Conservation (phyloP, 345 rosid species). For the Salix koriyanagi region DNA sequence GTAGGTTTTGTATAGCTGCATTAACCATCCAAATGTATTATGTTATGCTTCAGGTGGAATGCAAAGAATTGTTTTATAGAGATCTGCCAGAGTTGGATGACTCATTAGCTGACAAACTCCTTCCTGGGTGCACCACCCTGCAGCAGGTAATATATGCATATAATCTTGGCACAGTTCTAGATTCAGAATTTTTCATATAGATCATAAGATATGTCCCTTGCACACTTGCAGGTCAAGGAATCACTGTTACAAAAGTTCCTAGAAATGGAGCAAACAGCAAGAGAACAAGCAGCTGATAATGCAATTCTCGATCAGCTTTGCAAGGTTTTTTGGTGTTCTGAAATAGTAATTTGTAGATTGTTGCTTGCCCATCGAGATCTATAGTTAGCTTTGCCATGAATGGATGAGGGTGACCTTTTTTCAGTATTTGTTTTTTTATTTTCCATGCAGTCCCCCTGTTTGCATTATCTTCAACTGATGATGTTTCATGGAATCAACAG, state of each 20-base stretch:
- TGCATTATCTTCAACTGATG: no score
- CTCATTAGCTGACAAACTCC: conserved; percentile 75
- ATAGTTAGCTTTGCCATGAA: no score
- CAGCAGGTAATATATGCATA: conserved; percentile 48
- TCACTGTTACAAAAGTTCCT: conserved; percentile 57
- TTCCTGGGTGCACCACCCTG: conserved; percentile 74
- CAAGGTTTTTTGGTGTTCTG: conserved; percentile 41
- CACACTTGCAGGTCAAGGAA: conserved; percentile 64
- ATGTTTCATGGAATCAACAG: neutral
- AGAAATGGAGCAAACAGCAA: conserved; percentile 73
- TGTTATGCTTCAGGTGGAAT: conserved; percentile 49
- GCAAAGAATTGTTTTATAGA: conserved; percentile 80
- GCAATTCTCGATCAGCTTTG: conserved; percentile 82
- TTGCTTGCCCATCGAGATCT: conserved; percentile 4
- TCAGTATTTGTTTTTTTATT: no score
- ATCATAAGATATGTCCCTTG: neutral
- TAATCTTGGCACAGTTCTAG: conserved; percentile 2
- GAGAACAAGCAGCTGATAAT: conserved; percentile 90
- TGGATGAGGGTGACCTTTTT: no score
- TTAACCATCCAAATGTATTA: no score
- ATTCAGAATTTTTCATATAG: neutral
- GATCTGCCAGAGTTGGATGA: conserved; percentile 75
- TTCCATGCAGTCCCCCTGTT: no score
- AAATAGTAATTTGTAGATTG: conserved; percentile 7
- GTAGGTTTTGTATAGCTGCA: no score